Evolutionary conservation across 768 basidiomycete species (phyloP).

Genomic region (Boletus vinaceobasis): DNA sequence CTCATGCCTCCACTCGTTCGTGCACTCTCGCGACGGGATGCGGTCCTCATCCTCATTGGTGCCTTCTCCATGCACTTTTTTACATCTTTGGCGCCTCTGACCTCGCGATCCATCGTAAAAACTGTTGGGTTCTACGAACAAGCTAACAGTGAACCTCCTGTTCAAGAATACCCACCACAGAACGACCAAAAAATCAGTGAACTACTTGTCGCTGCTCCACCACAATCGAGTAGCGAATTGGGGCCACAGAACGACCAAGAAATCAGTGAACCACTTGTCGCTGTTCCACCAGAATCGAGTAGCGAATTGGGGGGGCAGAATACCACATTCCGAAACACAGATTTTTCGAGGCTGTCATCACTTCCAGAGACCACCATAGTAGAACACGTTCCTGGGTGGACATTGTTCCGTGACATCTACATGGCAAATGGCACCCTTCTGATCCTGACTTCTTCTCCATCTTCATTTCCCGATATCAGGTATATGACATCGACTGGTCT

Average conservation of each 20-base stretch:
- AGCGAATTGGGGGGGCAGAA: not conserved
- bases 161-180: not conserved
- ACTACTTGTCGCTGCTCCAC: not conserved
- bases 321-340: not conserved
- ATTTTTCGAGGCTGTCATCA: constrained; percentile 8
- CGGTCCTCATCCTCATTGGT: constrained; percentile 55
- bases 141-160: not conserved
- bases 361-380: constrained; percentile 56
- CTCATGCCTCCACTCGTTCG: constrained; percentile 39
- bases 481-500: constrained; percentile 70
- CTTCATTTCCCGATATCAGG: constrained; percentile 43
- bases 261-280: not conserved
- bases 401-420: constrained; percentile 79
- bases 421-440: constrained; percentile 79
- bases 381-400: constrained; percentile 80
- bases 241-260: constrained; percentile 5
- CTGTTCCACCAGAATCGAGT: not conserved
- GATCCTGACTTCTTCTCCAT: constrained; percentile 52
- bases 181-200: constrained; percentile 4
- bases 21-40: constrained; percentile 52
- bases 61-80: constrained; percentile 55
- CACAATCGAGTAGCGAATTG: not conserved
- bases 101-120: constrained; percentile 31
- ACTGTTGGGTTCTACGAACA: constrained; percentile 19
- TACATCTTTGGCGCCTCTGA: constrained; percentile 37